A percentile compares a stretch with the other conserved stretches of the same genome.
Conservation (phyloP, 768 basidiomycete genomes). For the Panaeolus papilionaceus region DNA sequence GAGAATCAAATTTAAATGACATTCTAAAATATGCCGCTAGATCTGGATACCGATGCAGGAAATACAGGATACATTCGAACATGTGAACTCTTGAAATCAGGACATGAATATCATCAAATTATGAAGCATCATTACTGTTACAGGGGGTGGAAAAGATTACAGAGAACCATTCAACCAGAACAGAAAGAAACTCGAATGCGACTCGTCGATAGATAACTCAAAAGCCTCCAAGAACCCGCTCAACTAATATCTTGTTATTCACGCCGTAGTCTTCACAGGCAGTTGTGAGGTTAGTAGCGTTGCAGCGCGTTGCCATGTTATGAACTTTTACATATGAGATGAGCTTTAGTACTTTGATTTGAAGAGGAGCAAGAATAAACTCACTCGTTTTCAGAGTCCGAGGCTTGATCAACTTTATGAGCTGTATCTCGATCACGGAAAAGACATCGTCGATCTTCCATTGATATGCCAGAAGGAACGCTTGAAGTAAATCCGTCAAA, state of each 20-base stretch:
- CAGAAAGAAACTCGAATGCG: no score
- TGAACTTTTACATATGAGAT: background rate
- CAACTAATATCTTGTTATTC: background rate
- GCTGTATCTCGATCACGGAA: background rate
- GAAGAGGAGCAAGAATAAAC: background rate
- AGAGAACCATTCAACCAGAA: no score
- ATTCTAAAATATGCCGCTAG: no score
- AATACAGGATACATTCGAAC: no score
- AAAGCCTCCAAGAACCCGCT: background rate
- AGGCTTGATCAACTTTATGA: background rate
- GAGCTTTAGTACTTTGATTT: background rate
- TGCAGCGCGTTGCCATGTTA: background rate
- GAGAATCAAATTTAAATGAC: no score
- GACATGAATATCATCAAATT: no score
- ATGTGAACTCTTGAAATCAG: no score
- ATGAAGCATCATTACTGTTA: no score
- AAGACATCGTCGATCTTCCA: conserved; percentile 1
- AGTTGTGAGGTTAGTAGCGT: background rate
- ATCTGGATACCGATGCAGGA: no score
- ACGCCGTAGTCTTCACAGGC: background rate
- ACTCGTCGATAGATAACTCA: background rate
- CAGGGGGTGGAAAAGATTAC: no score
- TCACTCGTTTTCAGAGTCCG: background rate
- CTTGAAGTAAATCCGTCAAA: background rate
- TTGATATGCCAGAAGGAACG: background rate